Base-by-base conservation (phyloP, 441 rosid species). In the Populus tomentosa region DNA sequence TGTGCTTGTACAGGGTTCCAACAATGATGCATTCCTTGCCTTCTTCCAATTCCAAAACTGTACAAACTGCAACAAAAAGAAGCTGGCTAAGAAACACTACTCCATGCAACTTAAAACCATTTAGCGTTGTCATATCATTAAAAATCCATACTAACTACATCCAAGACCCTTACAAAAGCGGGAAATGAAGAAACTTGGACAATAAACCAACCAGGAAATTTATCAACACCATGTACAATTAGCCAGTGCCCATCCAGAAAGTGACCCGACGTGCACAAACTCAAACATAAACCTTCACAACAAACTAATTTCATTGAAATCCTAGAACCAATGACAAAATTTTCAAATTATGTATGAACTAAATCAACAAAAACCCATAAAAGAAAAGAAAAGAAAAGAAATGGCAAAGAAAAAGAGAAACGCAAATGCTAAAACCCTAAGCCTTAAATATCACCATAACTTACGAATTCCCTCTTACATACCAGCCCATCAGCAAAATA, bases 1-100 rank as follows among this genome's bases (percentile, higher is more conserved):
- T 96, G 75, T 94, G 92, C 87, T 95, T 95, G 88, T 87, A 95
- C 78, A 95, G 78, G 53, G 99, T 95, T 62, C 99, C 99, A 13
- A 95, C 91, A 76, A 95, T 78, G 46, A 95, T 82, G 82, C 99
- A 96, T 71, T 94, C 97, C 77, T 89, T 96, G 73, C 94, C 98
- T 86, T 85, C 72, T 81, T 92, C 98, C 70, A 96, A 85, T 80
- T 83, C 95, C 85, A 96, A 88, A 67, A 96, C 86, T 33, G 88
- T 92, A 82, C 97, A 90, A 79, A 96, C 98, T 96, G 79, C 80
- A 82, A 81, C 30, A 62, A 69, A 78, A 78, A 72, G 28, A n/a
- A 62, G 65, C 38, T 62, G 61, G 66, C 65, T 32, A 38, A 42
- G 26, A 10, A 76, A 67, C 38, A 75, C 14, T 11, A 71, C 30